These are phyloP conservation scores for Simplicillium aogashimaense DNA, from an alignment of 2,329 filamentous ascomycete species.

Conservation along the genomic window DNA sequence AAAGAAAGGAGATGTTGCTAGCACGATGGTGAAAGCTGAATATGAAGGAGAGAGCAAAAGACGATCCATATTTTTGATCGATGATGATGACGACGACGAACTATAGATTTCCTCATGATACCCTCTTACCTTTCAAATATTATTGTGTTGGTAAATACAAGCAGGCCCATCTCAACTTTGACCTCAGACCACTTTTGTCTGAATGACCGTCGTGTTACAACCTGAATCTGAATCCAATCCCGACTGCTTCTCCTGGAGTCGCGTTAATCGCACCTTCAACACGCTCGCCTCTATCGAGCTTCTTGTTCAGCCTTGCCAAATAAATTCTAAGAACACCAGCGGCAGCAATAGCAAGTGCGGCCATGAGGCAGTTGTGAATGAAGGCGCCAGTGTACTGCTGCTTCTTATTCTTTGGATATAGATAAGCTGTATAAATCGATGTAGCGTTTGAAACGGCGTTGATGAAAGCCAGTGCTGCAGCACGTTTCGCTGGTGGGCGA, in stretches of 20 bases:
- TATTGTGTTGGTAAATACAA: no score
- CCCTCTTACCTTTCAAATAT: no score
- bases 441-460: slow-evolving; percentile 49
- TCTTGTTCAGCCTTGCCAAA: slow-evolving; percentile 57
- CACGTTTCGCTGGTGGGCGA: slow-evolving; percentile 64
- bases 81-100: not conserved
- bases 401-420: slow-evolving; percentile 45
- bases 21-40: not conserved
- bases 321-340: slow-evolving; percentile 54
- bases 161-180: no score
- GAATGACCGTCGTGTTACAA: slow-evolving; percentile 22
- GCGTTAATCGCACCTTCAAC: slow-evolving; percentile 47
- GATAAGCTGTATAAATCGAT: slow-evolving; percentile 60
- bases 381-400: slow-evolving; percentile 47
- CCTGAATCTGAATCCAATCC: slow-evolving; percentile 58
- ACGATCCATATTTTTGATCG: not conserved
- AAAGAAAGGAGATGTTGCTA: not conserved
- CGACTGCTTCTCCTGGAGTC: slow-evolving; percentile 43
- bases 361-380: slow-evolving; percentile 57
- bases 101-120: not conserved
- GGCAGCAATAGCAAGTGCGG: slow-evolving; percentile 51
- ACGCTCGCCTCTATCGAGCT: slow-evolving; percentile 52
- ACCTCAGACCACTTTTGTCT: no score
- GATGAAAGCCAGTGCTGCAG: slow-evolving; percentile 61
- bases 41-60: not conserved